phyloP scores from a whole-genome alignment of 352 stramenopile species.

The Pythium coloratum region DNA sequence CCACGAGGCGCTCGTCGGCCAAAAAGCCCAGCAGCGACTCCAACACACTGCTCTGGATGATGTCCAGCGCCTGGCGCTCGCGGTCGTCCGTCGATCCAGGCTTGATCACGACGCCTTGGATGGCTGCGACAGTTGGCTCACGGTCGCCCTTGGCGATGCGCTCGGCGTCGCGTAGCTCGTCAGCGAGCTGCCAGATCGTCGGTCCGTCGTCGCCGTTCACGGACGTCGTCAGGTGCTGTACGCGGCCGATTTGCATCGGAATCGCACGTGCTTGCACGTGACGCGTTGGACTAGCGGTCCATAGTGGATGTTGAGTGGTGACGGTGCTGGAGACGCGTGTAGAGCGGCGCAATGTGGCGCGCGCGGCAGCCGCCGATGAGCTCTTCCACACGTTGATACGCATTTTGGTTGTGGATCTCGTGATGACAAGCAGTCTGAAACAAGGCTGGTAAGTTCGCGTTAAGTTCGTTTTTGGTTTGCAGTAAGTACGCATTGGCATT shows the following conservation, averaged over 20 bases:
- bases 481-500: conserved; percentile 15
- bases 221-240: conserved; percentile 3
- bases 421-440: neutral
- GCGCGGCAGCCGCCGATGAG: conserved; percentile 7
- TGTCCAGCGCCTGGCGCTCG: conserved; percentile 45
- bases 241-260: conserved; percentile 19
- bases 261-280: neutral
- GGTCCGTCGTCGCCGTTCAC: conserved; percentile 4
- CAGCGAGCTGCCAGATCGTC: conserved; percentile 25
- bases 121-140: conserved; percentile 20
- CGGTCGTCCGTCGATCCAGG: conserved; percentile 26
- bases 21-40: conserved; percentile 47
- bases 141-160: conserved; percentile 15
- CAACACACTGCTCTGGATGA: conserved; percentile 59
- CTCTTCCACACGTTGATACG: conserved; percentile 26
- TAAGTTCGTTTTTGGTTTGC: neutral
- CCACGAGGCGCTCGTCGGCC: conserved; percentile 48
- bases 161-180: conserved; percentile 21
- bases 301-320: neutral
- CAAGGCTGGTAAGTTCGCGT: neutral
- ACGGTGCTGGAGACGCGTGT: neutral
- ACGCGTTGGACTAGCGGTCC: neutral
- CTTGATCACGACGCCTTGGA: conserved; percentile 21
- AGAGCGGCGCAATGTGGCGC: conserved; percentile 5
- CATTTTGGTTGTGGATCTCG: conserved; percentile 9